phyloP scores from a whole-genome alignment of 768 basidiomycete species.

The Boletus rubescentipes region DNA sequence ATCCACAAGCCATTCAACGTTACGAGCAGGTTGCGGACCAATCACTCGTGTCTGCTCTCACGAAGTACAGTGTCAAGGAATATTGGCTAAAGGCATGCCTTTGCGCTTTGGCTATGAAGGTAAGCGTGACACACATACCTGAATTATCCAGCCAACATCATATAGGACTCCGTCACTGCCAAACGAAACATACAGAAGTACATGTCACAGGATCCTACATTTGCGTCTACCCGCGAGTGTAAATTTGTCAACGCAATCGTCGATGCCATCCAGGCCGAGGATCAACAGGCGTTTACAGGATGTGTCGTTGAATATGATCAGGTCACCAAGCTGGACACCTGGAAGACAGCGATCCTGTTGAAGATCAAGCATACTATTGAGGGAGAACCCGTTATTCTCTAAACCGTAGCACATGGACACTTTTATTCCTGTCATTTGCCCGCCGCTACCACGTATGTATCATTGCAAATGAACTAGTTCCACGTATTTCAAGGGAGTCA shows the following conservation, averaged over 20 bases:
- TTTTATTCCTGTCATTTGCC: not conserved
- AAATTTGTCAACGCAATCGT: conserved; percentile 80
- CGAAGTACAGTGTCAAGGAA: conserved; percentile 99
- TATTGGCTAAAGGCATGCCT: conserved; percentile 89
- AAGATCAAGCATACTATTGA: conserved; percentile 84
- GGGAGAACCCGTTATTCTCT: conserved; percentile 46
- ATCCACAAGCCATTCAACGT: conserved; percentile 76
- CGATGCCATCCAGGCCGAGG: conserved; percentile 73
- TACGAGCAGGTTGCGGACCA: conserved; percentile 91
- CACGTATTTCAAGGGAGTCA: conserved; percentile 21
- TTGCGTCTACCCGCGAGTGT: conserved; percentile 85
- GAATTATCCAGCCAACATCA: conserved; percentile 11
- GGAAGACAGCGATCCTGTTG: conserved; percentile 91
- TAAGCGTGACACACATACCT: conserved; percentile 39
- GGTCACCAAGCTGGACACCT: conserved; percentile 89
- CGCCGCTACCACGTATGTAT: not conserved
- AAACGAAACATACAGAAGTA: conserved; percentile 79
- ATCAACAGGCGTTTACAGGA: conserved; percentile 72
- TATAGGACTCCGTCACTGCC: conserved; percentile 81
- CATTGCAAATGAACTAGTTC: conserved; percentile 4
- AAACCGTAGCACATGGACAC: conserved; percentile 3
- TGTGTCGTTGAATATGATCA: conserved; percentile 93
- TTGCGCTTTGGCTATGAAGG: conserved; percentile 85
- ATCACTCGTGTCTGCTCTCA: conserved; percentile 75
- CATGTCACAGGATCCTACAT: conserved; percentile 78